A percentile compares a stretch with the other conserved stretches of the same genome.
These are phyloP conservation scores for Papiliotrema laurentii DNA, from an alignment of 1,284 basidiomycete species.

Conservation along the genomic window DNA sequence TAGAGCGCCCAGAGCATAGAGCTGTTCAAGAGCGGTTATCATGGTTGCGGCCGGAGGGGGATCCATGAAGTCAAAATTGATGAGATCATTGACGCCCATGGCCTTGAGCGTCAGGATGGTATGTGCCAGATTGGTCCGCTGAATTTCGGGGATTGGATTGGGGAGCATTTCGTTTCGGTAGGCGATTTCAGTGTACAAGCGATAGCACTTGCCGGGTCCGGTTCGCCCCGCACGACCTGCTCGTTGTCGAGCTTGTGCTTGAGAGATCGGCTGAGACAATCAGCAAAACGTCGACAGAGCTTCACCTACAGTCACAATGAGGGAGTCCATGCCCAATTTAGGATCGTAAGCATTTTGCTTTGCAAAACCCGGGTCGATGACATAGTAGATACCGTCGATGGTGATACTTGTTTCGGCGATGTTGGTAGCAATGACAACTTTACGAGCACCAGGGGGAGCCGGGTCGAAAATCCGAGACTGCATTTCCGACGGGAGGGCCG, in stretches of 20 bases:
- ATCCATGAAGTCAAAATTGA: constrained; percentile 99
- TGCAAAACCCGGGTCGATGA: constrained; percentile 96
- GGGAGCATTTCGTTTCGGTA: constrained; percentile 98
- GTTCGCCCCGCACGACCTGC: constrained; percentile 95
- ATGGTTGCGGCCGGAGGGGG: constrained; percentile 95
- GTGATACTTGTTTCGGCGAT: constrained; percentile 98
- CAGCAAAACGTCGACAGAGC: constrained; percentile 4
- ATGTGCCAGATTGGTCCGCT: constrained; percentile 85
- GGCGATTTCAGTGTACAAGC: constrained; percentile 94
- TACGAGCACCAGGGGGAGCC: constrained; percentile 90
- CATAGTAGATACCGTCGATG: constrained; percentile 98
- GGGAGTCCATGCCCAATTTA: constrained; percentile 93
- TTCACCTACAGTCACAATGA: constrained; percentile 74
- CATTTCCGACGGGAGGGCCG: constrained; percentile 93
- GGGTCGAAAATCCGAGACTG: constrained; percentile 98
- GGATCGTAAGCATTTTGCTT: constrained; percentile 99
- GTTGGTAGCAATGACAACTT: constrained; percentile 97
- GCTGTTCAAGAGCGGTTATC: constrained; percentile 78
- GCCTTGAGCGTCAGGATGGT: constrained; percentile 96
- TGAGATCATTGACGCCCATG: constrained; percentile 97
- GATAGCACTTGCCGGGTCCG: constrained; percentile 96
- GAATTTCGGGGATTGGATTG: constrained; percentile 96
- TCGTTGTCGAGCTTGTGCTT: constrained; percentile 94
- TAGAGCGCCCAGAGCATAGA: constrained; percentile 91
- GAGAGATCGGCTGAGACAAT: constrained; percentile 74